Percentiles rank a stretch among this genome's conserved stretches.
phyloP scores from a whole-genome alignment of 1,139 yeast species.

The Petasospora fabianii region DNA sequence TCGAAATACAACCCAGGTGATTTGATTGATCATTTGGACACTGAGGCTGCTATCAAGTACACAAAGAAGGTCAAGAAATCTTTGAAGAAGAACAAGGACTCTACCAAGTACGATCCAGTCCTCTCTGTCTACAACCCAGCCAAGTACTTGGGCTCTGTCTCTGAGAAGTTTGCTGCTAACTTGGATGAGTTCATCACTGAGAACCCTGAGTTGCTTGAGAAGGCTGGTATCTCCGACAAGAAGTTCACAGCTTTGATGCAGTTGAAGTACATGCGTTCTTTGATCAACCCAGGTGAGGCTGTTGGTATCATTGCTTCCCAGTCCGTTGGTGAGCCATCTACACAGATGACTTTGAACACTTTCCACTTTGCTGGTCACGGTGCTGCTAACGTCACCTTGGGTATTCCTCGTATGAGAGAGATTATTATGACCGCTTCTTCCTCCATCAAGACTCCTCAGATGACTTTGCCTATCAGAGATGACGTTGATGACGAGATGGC shows the following conservation, averaged over 20 bases:
- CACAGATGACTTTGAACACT: constrained; percentile 98
- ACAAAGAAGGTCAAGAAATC: constrained; percentile 79
- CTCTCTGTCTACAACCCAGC: constrained; percentile 83
- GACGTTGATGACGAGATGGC: constrained; percentile 86
- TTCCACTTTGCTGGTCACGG: constrained; percentile 99
- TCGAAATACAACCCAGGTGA: constrained; percentile 85
- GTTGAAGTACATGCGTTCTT: constrained; percentile 94
- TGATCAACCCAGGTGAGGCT: constrained; percentile 94
- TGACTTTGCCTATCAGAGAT: constrained; percentile 81
- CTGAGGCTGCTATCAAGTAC: constrained; percentile 75
- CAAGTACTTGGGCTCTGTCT: constrained; percentile 86
- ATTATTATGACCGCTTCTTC: constrained; percentile 99
- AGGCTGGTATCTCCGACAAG: constrained; percentile 61
- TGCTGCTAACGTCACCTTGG: constrained; percentile 98
- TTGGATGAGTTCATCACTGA: constrained; percentile 64
- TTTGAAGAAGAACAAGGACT: constrained; percentile 58
- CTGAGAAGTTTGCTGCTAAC: constrained; percentile 82
- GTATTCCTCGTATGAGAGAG: constrained; percentile 99
- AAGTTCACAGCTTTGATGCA: constrained; percentile 97
- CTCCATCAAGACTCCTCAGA: constrained; percentile 94
- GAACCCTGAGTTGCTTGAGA: constrained; percentile 50
- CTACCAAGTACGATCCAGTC: constrained; percentile 80
- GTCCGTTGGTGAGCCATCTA: constrained; percentile 98
- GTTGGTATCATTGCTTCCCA: constrained; percentile 99
- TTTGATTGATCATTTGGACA: constrained; percentile 69